Conservation (phyloP, 2,329 filamentous ascomycete species). For the Daldinia eschscholtzii region DNA sequence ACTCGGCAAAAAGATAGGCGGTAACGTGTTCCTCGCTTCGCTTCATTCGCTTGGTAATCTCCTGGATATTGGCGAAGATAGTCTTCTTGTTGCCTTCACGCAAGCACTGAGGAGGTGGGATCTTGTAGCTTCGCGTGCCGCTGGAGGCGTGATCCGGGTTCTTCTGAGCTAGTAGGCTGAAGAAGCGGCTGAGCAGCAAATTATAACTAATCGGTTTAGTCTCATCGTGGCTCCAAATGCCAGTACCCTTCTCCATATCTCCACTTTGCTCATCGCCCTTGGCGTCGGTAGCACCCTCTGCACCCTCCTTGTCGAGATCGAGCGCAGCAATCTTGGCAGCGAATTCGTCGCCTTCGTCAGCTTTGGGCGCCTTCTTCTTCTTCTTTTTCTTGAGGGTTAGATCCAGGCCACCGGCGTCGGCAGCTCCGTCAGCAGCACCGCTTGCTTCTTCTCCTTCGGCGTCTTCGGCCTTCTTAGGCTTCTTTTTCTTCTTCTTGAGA, state of each 20-base stretch:
- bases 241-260: constrained; percentile 88
- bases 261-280: constrained; percentile 71
- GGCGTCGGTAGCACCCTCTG: constrained; percentile 60
- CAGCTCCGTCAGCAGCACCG: constrained; percentile 67
- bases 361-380: constrained; percentile 61
- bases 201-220: constrained; percentile 84
- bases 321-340: constrained; percentile 72
- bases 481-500: constrained; percentile 83
- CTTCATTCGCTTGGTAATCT: constrained; percentile 99
- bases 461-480: constrained; percentile 66
- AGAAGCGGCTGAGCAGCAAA: constrained; percentile 90
- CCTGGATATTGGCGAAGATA: constrained; percentile 98
- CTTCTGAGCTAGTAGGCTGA: constrained; percentile 92
- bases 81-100: constrained; percentile 99
- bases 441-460: constrained; percentile 63
- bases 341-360: constrained; percentile 65
- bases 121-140: constrained; percentile 97
- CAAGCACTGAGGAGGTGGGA: constrained; percentile 96
- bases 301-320: constrained; percentile 73
- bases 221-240: constrained; percentile 89
- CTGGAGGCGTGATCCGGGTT: constrained; percentile 94
- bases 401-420: constrained; percentile 69
- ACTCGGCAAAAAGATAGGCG: constrained; percentile 91
- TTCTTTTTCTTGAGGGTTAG: constrained; percentile 90
- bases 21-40: constrained; percentile 97